phyloP scores from a whole-genome alignment of 2,329 filamentous ascomycete species.

The Nigrospora osmanthi region DNA sequence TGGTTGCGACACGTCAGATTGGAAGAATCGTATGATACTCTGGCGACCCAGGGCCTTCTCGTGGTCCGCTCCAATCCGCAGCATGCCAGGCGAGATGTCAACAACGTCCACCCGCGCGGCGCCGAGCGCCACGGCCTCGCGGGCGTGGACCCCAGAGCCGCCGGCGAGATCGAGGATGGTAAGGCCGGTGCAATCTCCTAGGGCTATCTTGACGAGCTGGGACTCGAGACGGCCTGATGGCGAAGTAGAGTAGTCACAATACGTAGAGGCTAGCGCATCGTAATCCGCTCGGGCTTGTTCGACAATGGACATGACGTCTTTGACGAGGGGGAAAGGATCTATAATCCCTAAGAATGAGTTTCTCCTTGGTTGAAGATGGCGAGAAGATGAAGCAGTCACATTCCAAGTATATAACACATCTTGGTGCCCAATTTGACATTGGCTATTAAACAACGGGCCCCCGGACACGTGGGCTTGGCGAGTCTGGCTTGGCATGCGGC shows the following conservation, averaged over 20 bases:
- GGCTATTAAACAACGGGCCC: too few species aligned
- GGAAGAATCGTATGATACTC: constrained; percentile 12
- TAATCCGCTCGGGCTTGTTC: constrained; percentile 2
- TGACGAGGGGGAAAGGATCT: too few species aligned
- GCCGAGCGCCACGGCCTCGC: constrained; percentile 14
- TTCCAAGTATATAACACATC: too few species aligned
- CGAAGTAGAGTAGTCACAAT: not conserved
- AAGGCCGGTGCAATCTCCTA: constrained; percentile 14
- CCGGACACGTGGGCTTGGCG: too few species aligned
- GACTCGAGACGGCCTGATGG: constrained; percentile 13
- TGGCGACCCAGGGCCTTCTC: constrained; percentile 2
- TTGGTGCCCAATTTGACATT: too few species aligned
- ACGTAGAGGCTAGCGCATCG: constrained; percentile 4
- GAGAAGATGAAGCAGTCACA: too few species aligned
- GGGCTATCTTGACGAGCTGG: constrained; percentile 18
- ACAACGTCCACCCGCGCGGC: constrained; percentile 18
- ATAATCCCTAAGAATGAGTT: too few species aligned
- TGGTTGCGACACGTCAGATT: constrained; percentile 15
- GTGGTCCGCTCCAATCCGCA: constrained; percentile 9
- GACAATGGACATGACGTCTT: too few species aligned
- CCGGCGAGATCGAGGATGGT: constrained; percentile 21
- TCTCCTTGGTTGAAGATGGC: too few species aligned
- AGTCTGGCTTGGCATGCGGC: too few species aligned
- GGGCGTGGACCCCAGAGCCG: constrained; percentile 18
- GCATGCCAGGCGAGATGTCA: constrained; percentile 18